Conservation (phyloP, 2,329 filamentous ascomycete species). For the Fusarium cyanostomum region DNA sequence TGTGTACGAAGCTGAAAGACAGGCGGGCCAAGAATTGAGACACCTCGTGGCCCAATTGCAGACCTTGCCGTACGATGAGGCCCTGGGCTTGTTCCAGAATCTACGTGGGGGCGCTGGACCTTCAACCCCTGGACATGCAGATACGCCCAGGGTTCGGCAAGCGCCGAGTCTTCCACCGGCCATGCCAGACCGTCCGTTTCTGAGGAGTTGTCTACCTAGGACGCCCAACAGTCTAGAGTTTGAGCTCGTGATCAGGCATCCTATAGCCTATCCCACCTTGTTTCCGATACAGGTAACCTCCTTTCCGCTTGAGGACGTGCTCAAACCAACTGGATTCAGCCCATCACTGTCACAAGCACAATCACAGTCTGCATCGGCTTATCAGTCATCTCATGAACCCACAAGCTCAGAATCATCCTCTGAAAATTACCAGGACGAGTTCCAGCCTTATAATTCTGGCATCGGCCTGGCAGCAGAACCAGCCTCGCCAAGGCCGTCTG, state of each 20-base stretch:
- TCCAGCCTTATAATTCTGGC: neutral
- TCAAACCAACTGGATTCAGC: conserved; percentile 1
- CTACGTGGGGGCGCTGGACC: neutral
- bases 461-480: neutral
- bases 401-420: too few relatives aligned
- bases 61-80: neutral
- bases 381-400: too few relatives aligned
- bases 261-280: conserved; percentile 2
- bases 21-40: neutral
- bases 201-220: neutral
- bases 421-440: neutral
- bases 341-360: neutral
- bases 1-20: neutral
- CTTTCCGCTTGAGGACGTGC: neutral
- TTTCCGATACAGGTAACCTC: neutral
- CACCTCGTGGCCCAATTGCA: neutral
- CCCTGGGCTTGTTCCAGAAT: neutral
- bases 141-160: neutral
- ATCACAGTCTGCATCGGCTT: neutral
- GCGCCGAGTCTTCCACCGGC: neutral
- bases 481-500: neutral
- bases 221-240: conserved; percentile 3
- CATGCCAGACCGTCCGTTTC: neutral
- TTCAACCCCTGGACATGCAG: neutral
- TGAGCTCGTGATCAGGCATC: conserved; percentile 4